These are phyloP conservation scores for Lobulomyces angularis DNA, from an alignment of 192 early-diverging fungal genomes.

Conservation along the genomic window DNA sequence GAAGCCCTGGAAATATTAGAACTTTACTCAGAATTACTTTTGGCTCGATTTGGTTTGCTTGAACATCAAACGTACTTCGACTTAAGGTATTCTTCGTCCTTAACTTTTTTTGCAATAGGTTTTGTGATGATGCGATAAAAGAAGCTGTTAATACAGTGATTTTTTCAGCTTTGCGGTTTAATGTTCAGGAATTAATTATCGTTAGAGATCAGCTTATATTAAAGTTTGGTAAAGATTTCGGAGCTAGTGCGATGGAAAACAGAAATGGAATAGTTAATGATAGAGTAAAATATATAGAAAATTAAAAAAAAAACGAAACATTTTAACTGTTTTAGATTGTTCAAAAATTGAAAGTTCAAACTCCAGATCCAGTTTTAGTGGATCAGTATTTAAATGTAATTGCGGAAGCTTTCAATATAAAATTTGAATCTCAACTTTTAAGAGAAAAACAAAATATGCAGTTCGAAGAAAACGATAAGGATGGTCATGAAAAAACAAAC, in stretches of 20 bases:
- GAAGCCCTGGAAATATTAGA: conserved; percentile 92
- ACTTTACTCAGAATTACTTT: conserved; percentile 76
- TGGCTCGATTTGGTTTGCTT: conserved; percentile 76
- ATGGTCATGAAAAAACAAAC: conserved; percentile 25
- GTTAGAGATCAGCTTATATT: conserved; percentile 67
- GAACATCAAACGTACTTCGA: too few relatives aligned
- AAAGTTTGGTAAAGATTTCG: conserved; percentile 79
- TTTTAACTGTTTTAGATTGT: conserved; percentile 43
- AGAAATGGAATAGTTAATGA: conserved; percentile 60
- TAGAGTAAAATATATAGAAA: conserved; percentile 28
- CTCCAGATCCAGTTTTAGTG: conserved; percentile 71
- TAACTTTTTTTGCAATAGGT: conserved; percentile 17
- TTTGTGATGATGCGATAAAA: conserved; percentile 64
- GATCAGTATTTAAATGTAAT: conserved; percentile 80
- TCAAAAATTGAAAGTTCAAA: conserved; percentile 62
- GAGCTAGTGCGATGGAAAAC: conserved; percentile 60
- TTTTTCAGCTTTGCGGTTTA: conserved; percentile 76
- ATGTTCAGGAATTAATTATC: conserved; percentile 69
- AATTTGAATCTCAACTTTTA: too few relatives aligned
- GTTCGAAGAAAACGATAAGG: too few relatives aligned
- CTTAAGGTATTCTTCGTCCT: too few relatives aligned
- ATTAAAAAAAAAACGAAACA: neutral
- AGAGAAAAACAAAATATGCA: too few relatives aligned
- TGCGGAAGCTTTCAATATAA: conserved; percentile 64
- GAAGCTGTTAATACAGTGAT: conserved; percentile 84